These are phyloP conservation scores for Lactarius sp. DNA, from an alignment of 768 basidiomycete species.

Conservation along the genomic window DNA sequence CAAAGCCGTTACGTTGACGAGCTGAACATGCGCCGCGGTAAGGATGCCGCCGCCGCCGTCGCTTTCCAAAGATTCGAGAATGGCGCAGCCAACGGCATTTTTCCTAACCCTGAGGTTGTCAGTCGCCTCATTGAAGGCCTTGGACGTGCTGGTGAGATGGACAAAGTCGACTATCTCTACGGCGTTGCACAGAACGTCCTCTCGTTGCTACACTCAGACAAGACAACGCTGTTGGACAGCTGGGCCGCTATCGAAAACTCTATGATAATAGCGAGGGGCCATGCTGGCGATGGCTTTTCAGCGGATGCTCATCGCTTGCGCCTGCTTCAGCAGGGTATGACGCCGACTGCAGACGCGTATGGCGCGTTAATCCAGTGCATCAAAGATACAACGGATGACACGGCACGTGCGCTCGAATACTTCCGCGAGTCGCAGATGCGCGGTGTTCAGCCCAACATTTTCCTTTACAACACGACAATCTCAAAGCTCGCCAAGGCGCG, in stretches of 20 bases:
- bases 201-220: slow-evolving; percentile 38
- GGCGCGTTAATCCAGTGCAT: slow-evolving; percentile 82
- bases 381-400: slow-evolving; percentile 95
- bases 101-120: slow-evolving; percentile 49
- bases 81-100: slow-evolving; percentile 41
- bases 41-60: slow-evolving; percentile 30
- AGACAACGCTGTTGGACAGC: slow-evolving; percentile 45
- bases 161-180: slow-evolving; percentile 65
- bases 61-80: slow-evolving; percentile 49
- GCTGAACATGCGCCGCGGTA: slow-evolving; percentile 19
- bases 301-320: slow-evolving; percentile 78
- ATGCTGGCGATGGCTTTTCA: slow-evolving; percentile 70
- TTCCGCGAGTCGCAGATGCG: slow-evolving; percentile 72
- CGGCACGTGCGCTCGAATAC: slow-evolving; percentile 76
- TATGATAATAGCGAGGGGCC: slow-evolving; percentile 85
- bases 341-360: slow-evolving; percentile 87
- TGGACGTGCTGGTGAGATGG: slow-evolving; percentile 56
- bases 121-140: slow-evolving; percentile 62
- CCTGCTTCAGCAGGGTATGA: slow-evolving; percentile 69
- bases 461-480: slow-evolving; percentile 96
- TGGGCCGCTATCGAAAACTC: slow-evolving; percentile 84
- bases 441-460: slow-evolving; percentile 73
- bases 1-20: slow-evolving; percentile 34
- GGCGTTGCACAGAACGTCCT: slow-evolving; percentile 60
- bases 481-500: slow-evolving; percentile 92